Evolutionary conservation across 208 protist genomes (phyloP).

Genomic region (Naegleria lovaniensis): DNA sequence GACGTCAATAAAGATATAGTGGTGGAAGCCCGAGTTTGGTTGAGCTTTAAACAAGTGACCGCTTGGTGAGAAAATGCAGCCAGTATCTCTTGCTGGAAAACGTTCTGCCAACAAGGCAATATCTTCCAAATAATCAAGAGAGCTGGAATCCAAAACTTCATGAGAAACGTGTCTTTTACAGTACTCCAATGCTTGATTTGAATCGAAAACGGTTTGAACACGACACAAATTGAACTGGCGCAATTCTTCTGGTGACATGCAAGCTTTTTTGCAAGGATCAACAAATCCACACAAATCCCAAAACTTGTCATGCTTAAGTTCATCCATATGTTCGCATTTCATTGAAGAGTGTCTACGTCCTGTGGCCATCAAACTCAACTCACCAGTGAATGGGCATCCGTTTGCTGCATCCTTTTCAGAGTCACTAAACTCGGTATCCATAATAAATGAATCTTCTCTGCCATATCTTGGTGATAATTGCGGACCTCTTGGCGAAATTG

Average conservation of each 20-base stretch:
- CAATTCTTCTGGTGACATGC: background rate
- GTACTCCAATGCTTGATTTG: background rate
- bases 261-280: background rate
- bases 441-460: background rate
- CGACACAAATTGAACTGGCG: slow-evolving; percentile 7
- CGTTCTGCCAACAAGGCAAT: background rate
- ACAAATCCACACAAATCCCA: slow-evolving; percentile 4
- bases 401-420: background rate
- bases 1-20: slow-evolving; percentile 2
- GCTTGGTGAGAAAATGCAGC: background rate
- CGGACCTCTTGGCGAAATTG: background rate
- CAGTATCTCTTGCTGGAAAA: background rate
- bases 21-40: background rate
- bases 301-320: slow-evolving; percentile 15
- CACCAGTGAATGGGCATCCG: background rate
- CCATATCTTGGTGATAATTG: background rate
- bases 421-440: background rate
- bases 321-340: slow-evolving; percentile 1
- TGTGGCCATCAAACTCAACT: background rate
- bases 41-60: background rate
- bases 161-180: slow-evolving; percentile 10
- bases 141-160: background rate
- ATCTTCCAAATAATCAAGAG: background rate
- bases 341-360: background rate
- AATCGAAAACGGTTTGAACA: background rate